A percentile compares a stretch with the other conserved stretches of the same genome.
Conservation (phyloP, 2,329 filamentous ascomycete genomes). For the Colletotrichum noveboracense region DNA sequence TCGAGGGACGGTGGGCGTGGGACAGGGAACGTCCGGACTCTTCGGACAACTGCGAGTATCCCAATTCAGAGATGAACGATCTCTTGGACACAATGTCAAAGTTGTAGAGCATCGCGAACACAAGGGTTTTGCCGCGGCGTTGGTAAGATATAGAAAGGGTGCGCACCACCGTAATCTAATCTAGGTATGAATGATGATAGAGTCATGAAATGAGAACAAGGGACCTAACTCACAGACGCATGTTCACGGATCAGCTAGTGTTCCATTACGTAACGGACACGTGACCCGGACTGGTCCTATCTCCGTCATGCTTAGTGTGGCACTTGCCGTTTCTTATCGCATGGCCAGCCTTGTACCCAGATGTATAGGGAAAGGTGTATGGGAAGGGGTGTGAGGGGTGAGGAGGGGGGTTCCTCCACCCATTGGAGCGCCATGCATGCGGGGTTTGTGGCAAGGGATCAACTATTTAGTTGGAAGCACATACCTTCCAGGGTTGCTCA, state of each 20-base stretch:
- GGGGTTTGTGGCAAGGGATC: neutral
- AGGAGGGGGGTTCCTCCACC: neutral
- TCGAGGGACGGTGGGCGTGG: constrained; percentile 59
- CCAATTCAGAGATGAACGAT: constrained; percentile 62
- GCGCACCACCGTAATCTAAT: neutral
- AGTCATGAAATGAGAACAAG: neutral
- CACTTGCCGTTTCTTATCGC: constrained; percentile 5
- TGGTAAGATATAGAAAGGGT: neutral
- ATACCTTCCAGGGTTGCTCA: neutral
- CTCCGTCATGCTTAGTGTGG: neutral
- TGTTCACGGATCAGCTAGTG: neutral
- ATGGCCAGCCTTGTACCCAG: neutral
- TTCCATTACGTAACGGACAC: neutral
- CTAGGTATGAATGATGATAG: neutral
- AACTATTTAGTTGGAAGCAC: constrained; percentile 14
- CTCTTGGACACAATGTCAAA: constrained; percentile 39
- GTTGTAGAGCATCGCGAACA: constrained; percentile 25
- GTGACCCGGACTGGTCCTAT: neutral
- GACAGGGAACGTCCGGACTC: constrained; percentile 63
- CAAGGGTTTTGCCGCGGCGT: neutral
- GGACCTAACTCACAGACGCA: neutral
- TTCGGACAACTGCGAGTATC: constrained; percentile 59
- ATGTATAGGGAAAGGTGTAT: neutral
- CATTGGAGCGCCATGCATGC: constrained; percentile 2
- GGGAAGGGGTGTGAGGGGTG: neutral